These are phyloP conservation scores for Firmiana major DNA, from an alignment of 345 rosid species.

Conservation along the genomic window DNA sequence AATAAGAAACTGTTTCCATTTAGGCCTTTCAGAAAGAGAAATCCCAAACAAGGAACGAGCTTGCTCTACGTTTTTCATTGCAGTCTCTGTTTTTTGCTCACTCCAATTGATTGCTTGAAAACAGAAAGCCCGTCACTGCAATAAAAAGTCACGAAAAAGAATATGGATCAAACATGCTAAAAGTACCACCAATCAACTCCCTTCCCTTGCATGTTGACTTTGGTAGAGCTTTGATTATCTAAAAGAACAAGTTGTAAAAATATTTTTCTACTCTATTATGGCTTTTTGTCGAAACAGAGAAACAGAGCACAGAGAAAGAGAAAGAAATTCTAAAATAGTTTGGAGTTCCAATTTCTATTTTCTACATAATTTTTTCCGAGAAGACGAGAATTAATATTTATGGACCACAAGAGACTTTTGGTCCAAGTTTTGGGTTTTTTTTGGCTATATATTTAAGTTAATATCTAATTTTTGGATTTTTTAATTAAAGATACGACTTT, in stretches of 20 bases:
- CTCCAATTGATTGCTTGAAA: background rate
- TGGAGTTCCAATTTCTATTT: background rate
- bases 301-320: background rate
- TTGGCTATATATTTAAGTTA: too few relatives aligned
- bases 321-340: too few relatives aligned
- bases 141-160: background rate
- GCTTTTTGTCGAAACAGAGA: background rate
- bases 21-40: slow-evolving; percentile 54
- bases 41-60: slow-evolving; percentile 59
- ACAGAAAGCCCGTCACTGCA: background rate
- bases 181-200: background rate
- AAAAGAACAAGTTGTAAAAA: background rate
- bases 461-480: too few relatives aligned
- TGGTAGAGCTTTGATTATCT: slow-evolving; percentile 1
- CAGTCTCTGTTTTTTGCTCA: background rate
- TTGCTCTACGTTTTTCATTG: slow-evolving; percentile 56
- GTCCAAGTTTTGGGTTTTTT: background rate
- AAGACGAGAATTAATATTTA: background rate
- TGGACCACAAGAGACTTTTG: background rate
- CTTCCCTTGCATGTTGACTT: background rate
- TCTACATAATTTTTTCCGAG: background rate
- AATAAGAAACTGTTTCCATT: slow-evolving; percentile 75
- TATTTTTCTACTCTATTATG: background rate
- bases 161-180: background rate
- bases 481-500: too few relatives aligned